Evolutionary conservation across 2,329 filamentous ascomycete genomes (phyloP).

Genomic region (Paraphaeosphaeria minitans): DNA sequence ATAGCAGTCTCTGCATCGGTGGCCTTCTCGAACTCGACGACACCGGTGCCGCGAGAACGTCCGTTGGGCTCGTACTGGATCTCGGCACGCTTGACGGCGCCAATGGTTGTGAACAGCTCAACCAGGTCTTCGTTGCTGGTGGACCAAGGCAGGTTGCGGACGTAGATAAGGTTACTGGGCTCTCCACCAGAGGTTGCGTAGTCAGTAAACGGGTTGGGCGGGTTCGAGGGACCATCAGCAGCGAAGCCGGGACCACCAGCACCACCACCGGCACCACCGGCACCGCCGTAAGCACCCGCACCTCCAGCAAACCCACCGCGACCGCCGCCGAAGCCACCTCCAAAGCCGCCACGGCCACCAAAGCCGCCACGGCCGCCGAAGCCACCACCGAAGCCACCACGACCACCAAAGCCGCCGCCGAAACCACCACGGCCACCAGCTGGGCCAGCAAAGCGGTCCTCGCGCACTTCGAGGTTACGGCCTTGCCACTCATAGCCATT

Average conservation of each 20-base stretch:
- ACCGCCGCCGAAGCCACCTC: constrained; percentile 52
- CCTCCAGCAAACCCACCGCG: constrained; percentile 54
- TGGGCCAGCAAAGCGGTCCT: constrained; percentile 85
- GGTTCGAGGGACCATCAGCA: constrained; percentile 56
- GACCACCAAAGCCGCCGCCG: constrained; percentile 41
- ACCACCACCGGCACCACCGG: constrained; percentile 30
- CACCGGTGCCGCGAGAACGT: constrained; percentile 90
- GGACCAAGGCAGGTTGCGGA: constrained; percentile 98
- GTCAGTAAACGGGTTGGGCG: constrained; percentile 92
- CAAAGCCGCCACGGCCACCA: constrained; percentile 60
- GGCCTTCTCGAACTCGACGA: constrained; percentile 86
- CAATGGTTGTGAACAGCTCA: constrained; percentile 96
- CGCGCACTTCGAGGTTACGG: constrained; percentile 87
- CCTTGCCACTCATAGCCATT: constrained; percentile 99
- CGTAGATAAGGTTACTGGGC: constrained; percentile 83
- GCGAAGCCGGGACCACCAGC: constrained; percentile 49
- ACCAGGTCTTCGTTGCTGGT: constrained; percentile 98
- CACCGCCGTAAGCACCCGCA: constrained; percentile 40
- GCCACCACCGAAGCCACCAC: constrained; percentile 48
- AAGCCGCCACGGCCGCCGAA: constrained; percentile 55
- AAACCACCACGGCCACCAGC: constrained; percentile 47
- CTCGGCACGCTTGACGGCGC: constrained; percentile 97
- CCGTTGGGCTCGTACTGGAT: constrained; percentile 98
- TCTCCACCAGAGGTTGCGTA: constrained; percentile 87
- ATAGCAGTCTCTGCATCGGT: constrained; percentile 93